A percentile compares a stretch with the other conserved stretches of the same genome.
phyloP scores from a whole-genome alignment of 2,329 filamentous ascomycete species.

The Pseudogymnoascus sp. region DNA sequence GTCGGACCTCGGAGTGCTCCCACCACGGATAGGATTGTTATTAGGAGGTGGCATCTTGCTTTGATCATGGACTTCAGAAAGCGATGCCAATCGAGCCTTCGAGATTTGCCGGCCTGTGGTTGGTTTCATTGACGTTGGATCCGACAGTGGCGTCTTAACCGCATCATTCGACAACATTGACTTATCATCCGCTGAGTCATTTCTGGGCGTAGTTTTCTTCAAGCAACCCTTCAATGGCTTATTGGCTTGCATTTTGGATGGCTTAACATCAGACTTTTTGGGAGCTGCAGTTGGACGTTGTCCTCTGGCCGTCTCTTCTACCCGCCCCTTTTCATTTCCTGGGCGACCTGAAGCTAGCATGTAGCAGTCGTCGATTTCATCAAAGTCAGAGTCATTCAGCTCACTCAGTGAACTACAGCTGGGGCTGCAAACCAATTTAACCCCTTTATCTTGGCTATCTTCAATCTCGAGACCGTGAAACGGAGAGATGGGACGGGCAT shows the following conservation, averaged over 20 bases:
- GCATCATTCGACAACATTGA: not conserved
- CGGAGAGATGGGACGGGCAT: too few species aligned
- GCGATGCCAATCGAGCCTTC: not conserved
- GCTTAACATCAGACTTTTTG: not conserved
- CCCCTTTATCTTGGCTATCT: not conserved
- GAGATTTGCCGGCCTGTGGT: constrained; percentile 14
- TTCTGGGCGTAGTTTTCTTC: not conserved
- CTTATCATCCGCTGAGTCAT: not conserved
- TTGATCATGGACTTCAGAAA: not conserved
- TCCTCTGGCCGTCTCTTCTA: not conserved
- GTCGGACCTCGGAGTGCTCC: not conserved
- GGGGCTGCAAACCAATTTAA: not conserved
- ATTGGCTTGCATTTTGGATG: not conserved
- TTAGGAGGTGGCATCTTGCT: not conserved
- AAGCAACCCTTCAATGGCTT: not conserved
- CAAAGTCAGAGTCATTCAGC: not conserved
- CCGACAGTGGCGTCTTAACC: not conserved
- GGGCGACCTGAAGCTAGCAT: not conserved
- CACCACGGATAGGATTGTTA: not conserved
- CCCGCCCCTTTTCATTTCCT: not conserved
- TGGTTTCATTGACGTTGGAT: constrained; percentile 17
- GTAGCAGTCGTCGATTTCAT: not conserved
- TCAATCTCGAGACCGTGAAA: not conserved
- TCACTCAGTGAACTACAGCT: not conserved
- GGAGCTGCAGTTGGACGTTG: not conserved